Evolutionary conservation across 2,329 filamentous ascomycete genomes (phyloP).

Genomic region (Tolypocladium tropicale): DNA sequence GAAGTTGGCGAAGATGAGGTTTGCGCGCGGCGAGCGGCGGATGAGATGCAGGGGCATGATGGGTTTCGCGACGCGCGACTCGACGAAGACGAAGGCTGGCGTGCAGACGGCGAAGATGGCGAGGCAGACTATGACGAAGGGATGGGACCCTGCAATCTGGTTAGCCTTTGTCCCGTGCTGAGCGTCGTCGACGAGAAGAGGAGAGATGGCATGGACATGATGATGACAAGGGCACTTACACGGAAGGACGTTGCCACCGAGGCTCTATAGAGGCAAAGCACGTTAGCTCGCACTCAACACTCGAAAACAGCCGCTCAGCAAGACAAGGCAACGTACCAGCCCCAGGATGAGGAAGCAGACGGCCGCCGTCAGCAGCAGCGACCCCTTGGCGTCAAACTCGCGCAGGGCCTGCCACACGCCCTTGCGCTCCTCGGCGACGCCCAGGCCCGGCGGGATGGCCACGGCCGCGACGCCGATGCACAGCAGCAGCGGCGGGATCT

Average conservation of each 20-base stretch:
- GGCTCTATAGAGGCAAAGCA: slow-evolving; percentile 30
- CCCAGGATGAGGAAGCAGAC: slow-evolving; percentile 50
- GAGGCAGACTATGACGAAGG: slow-evolving; percentile 43
- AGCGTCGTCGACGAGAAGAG: too few species aligned
- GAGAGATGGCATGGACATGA: too few species aligned
- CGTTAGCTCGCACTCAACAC: background rate
- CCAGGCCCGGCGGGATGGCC: slow-evolving; percentile 42
- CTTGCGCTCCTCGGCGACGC: slow-evolving; percentile 33
- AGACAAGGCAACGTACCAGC: slow-evolving; percentile 29
- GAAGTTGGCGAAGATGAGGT: slow-evolving; percentile 47
- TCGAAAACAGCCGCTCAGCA: background rate
- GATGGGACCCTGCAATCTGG: slow-evolving; percentile 39
- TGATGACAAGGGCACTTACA: slow-evolving; percentile 30
- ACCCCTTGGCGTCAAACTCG: slow-evolving; percentile 48
- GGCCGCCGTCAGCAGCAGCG: slow-evolving; percentile 38
- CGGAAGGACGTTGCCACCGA: slow-evolving; percentile 53
- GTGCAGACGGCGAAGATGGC: slow-evolving; percentile 35
- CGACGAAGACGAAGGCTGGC: slow-evolving; percentile 40
- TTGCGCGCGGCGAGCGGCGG: slow-evolving; percentile 37
- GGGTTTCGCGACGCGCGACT: slow-evolving; percentile 39
- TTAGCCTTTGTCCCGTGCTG: background rate
- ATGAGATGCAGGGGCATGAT: slow-evolving; percentile 51
- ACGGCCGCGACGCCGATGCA: slow-evolving; percentile 34
- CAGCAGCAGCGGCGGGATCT: slow-evolving; percentile 40
- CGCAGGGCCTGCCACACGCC: slow-evolving; percentile 37